A percentile compares a stretch with the other conserved stretches of the same genome.
Evolutionary conservation across 805 yeast species (phyloP).

Genomic region (Candida alai): DNA sequence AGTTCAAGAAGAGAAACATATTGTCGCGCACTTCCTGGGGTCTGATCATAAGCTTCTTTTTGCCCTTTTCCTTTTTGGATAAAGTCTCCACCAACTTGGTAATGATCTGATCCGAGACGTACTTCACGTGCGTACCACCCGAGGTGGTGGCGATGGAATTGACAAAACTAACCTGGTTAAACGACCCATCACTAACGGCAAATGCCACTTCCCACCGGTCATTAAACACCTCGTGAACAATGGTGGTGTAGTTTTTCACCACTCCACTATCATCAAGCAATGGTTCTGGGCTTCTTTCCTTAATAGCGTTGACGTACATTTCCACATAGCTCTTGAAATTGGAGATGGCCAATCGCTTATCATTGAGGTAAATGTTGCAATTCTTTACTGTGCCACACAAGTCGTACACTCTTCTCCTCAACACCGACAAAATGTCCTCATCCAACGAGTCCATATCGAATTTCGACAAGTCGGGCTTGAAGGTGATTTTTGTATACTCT

Average conservation of each 20-base stretch:
- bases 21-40: constrained; percentile 87
- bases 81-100: constrained; percentile 69
- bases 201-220: constrained; percentile 97
- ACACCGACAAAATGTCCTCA: constrained; percentile 74
- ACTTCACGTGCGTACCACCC: constrained; percentile 94
- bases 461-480: constrained; percentile 80
- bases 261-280: constrained; percentile 29
- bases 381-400: constrained; percentile 90
- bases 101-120: constrained; percentile 79
- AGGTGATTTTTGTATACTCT: constrained; percentile 83
- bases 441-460: constrained; percentile 86
- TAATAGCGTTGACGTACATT: constrained; percentile 78
- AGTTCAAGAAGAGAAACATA: constrained; percentile 86
- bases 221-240: constrained; percentile 75
- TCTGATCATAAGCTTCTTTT: constrained; percentile 64
- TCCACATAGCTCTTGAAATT: constrained; percentile 87
- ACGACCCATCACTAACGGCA: constrained; percentile 84
- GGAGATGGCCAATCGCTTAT: constrained; percentile 60
- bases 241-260: constrained; percentile 33
- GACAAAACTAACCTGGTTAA: constrained; percentile 94
- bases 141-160: constrained; percentile 96
- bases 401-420: constrained; percentile 93
- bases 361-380: constrained; percentile 74
- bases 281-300: constrained; percentile 41
- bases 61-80: constrained; percentile 59